Conservation (phyloP, 805 yeast genomes). For the Candida dajiaensis region DNA sequence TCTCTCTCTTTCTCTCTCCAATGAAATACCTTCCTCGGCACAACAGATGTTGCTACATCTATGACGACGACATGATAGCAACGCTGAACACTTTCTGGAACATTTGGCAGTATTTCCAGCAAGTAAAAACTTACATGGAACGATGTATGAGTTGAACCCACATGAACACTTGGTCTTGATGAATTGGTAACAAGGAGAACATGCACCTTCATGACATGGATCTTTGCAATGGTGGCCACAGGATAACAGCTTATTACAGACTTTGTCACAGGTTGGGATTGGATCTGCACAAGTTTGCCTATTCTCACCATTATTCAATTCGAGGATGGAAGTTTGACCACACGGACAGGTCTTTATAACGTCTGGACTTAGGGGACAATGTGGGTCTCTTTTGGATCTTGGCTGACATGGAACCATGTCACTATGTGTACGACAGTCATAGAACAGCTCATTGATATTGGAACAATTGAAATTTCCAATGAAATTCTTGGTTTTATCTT, state of each 20-base stretch:
- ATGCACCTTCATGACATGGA: constrained; percentile 73
- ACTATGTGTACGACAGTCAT: constrained; percentile 62
- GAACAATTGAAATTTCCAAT: constrained; percentile 48
- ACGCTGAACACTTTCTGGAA: constrained; percentile 62
- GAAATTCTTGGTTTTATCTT: constrained; percentile 32
- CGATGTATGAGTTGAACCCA: constrained; percentile 45
- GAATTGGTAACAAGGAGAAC: constrained; percentile 58
- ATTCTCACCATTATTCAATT: constrained; percentile 26
- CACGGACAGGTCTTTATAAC: constrained; percentile 67
- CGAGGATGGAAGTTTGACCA: constrained; percentile 52
- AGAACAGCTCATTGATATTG: constrained; percentile 36
- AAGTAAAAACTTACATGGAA: constrained; percentile 57
- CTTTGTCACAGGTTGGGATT: constrained; percentile 64
- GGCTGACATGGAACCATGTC: constrained; percentile 42
- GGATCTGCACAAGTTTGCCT: constrained; percentile 69
- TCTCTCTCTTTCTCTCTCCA: constrained; percentile 37
- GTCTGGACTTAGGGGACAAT: constrained; percentile 63
- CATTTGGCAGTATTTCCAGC: constrained; percentile 55
- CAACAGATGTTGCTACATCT: constrained; percentile 69
- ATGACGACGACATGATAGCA: constrained; percentile 77
- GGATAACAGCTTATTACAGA: constrained; percentile 54
- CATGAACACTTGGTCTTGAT: constrained; percentile 58
- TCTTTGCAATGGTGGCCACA: constrained; percentile 78
- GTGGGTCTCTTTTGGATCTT: constrained; percentile 23
- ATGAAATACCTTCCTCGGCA: constrained; percentile 55